Evolutionary conservation across 2,329 filamentous ascomycete species (phyloP), one percentile per base, ranked within the genome.

Genomic region (Colletotrichum eleusines): DNA sequence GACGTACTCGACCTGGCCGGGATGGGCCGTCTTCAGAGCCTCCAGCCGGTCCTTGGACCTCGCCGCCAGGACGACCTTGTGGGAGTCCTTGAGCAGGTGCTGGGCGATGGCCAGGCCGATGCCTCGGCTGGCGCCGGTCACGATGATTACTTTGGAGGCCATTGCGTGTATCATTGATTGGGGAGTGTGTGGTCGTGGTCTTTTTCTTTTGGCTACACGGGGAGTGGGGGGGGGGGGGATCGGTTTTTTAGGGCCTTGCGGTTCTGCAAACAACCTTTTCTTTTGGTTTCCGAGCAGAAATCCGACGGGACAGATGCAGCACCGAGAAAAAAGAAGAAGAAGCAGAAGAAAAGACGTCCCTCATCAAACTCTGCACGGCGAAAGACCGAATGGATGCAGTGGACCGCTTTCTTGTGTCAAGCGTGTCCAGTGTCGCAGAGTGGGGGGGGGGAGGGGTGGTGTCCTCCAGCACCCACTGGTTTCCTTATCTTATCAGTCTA

Each of bases 131-230:
- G 89, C 89, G 38, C 89, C 89, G 3, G 89, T 91, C 42, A 95
- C 84, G 71, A 94, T 90, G 76, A 94, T 88, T 28, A 89, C 90
- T 78, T 93, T 92, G 9, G 86, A 80, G n/a, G 83, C 63, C 82
- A 87, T 85, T 66, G 72, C 79, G 62, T n/a, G 18, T 31, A n/a
- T 28, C 26, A 20, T 40, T 2, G 38, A 16, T 40, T n/a, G n/a
- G 38, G 35, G 11, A 2, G 16, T 20, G 42, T 20, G 42, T 16
- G 42, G 7, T 44, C 20, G 20, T 44, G 8, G 18, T 44, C 42
- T 5, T 40, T 40, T 2, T 14, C 40, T 23, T 35, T 51, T 51
- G 23, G 8, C 35, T 26, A 55, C 5, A 48, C 40, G 12, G 11
- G 9, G n/a, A n/a, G n/a, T n/a, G n/a, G 20, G 11, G 23, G 7